Conservation (phyloP, 2,329 filamentous ascomycete species). For the Blastomyces parvus region DNA sequence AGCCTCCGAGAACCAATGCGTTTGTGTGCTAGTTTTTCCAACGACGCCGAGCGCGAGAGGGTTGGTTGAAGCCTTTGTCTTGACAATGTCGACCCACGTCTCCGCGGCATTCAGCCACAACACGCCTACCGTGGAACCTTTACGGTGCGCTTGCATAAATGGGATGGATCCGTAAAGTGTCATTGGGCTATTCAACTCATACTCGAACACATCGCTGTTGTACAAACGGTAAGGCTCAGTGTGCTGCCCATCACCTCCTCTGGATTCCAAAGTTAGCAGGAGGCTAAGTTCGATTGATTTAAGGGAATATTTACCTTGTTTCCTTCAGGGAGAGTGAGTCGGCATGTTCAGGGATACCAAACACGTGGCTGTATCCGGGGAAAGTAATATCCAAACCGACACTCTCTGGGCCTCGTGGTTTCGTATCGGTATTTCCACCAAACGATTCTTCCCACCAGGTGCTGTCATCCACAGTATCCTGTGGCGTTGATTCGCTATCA, state of each 20-base stretch:
- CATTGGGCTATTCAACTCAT: constrained; percentile 95
- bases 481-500: constrained; percentile 25
- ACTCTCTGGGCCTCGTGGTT: constrained; percentile 90
- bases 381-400: constrained; percentile 87
- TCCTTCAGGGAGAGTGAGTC: constrained; percentile 80
- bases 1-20: constrained; percentile 93
- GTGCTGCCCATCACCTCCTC: constrained; percentile 74
- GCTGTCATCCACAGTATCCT: constrained; percentile 60
- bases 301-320: constrained; percentile 51
- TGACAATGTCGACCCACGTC: constrained; percentile 93
- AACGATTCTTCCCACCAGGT: constrained; percentile 99
- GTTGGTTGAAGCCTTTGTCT: constrained; percentile 63
- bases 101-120: constrained; percentile 98
- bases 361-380: constrained; percentile 83
- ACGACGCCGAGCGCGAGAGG: constrained; percentile 63
- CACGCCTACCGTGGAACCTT: constrained; percentile 84
- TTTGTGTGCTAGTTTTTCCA: constrained; percentile 66
- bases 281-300: neutral
- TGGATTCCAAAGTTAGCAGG: constrained; percentile 23
- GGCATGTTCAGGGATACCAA: constrained; percentile 87
- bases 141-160: constrained; percentile 94
- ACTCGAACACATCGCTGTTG: constrained; percentile 96
- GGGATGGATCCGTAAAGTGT: constrained; percentile 96
- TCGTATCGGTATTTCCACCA: constrained; percentile 87
- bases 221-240: constrained; percentile 87